Evolutionary conservation across 2,329 filamentous ascomycete species (phyloP).

Genomic region (Westerdykella sp.): DNA sequence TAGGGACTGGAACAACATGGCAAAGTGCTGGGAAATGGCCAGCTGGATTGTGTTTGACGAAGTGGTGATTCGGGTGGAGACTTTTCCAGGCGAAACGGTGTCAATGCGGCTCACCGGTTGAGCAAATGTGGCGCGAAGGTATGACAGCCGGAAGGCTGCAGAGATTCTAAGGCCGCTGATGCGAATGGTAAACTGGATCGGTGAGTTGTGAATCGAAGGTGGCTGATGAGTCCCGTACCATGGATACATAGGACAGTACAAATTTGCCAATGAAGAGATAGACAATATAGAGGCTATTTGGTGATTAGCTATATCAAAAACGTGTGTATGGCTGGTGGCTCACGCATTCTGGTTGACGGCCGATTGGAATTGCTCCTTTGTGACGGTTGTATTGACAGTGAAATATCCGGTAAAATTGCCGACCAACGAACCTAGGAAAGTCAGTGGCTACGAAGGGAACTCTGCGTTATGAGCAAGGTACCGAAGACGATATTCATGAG

Average conservation of each 20-base stretch:
- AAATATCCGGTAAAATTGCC: conserved; percentile 55
- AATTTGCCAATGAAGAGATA: conserved; percentile 36
- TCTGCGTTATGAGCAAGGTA: conserved; percentile 8
- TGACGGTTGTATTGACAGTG: conserved; percentile 38
- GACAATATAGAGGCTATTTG: conserved; percentile 21
- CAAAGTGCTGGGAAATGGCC: conserved; percentile 50
- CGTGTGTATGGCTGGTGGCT: too few relatives aligned
- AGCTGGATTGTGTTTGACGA: conserved; percentile 50
- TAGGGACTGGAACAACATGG: conserved; percentile 40
- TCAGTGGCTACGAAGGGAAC: background rate
- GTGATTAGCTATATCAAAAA: background rate
- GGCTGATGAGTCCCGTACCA: conserved; percentile 14
- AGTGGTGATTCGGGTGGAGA: conserved; percentile 48
- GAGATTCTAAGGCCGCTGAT: conserved; percentile 48
- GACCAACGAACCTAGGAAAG: conserved; percentile 34
- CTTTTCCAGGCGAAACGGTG: conserved; percentile 45
- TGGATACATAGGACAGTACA: conserved; percentile 27
- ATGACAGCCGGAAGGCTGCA: conserved; percentile 45
- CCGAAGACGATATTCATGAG: conserved; percentile 58
- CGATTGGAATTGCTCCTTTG: conserved; percentile 45
- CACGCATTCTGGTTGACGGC: conserved; percentile 45
- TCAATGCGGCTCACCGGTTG: conserved; percentile 48
- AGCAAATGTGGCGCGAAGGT: conserved; percentile 45
- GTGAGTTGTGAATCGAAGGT: background rate
- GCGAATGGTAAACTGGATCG: conserved; percentile 41